A percentile compares a stretch with the other conserved stretches of the same genome.
Conservation (phyloP, 305 asterid genomes). For the Fraxinus velutina region DNA sequence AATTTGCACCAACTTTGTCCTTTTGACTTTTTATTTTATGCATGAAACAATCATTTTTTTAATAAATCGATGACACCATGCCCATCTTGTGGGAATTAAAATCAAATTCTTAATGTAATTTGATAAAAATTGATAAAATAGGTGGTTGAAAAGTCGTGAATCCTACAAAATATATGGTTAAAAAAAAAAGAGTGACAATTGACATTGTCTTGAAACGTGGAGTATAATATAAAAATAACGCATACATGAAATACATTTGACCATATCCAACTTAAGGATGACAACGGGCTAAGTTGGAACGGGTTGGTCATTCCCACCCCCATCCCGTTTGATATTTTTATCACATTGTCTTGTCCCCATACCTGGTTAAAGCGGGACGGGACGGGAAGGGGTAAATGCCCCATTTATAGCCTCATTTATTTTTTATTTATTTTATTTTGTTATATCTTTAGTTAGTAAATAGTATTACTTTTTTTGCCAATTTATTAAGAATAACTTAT, state of each 20-base stretch:
- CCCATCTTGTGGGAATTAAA: background rate
- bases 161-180: background rate
- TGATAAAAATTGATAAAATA: background rate
- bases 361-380: background rate
- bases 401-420: no score
- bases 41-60: background rate
- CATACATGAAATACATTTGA: background rate
- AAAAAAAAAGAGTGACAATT: background rate
- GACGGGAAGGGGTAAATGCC: background rate
- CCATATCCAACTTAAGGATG: background rate
- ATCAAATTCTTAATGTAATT: background rate
- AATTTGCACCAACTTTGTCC: background rate
- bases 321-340: background rate
- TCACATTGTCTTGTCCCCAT: background rate
- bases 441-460: background rate
- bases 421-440: no score
- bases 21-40: background rate
- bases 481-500: no score
- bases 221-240: no score
- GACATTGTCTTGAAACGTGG: background rate
- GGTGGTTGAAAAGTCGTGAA: background rate
- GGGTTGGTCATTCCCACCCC: background rate
- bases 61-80: background rate
- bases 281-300: background rate
- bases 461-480: no score